Evolutionary conservation across 805 yeast genomes (phyloP), one percentile per base, ranked within the genome.

Genomic region (Wickerhamomyces pijperi): DNA sequence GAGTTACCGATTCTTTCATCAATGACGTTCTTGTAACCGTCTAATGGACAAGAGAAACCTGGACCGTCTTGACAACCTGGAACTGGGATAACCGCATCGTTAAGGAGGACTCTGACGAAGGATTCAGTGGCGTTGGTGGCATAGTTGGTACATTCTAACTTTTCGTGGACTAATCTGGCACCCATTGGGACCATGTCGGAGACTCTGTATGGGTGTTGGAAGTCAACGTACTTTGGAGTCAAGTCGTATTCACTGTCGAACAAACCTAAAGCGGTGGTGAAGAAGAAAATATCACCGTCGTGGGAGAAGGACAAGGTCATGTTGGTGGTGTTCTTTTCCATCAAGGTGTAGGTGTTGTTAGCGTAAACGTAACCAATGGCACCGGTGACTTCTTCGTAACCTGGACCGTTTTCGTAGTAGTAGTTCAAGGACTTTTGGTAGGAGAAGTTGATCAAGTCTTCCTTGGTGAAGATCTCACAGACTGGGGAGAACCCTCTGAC

Each of bases 261-360:
- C 20, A 82, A 54, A 7, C 85, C 87, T 36, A 82, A 58, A 2
- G 90, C 82, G 21, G 83, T 63, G 48, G 78, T 61, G 48, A 69
- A 76, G 33, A 78, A 63, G 45, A 76, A 64, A 33, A 83, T 58
- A 45, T 79, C 81, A 31, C 80, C 71, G 54, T 85, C 94, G 52
- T 85, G 94, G 14, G 84, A 67, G 63, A 83, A 79, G 46, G 76
- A 80, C 47, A 82, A 65, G 66, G 79, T 78, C 36, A 82, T 63
- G 40, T 71, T 68, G 42, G 68, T 70, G 9, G 54, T 51, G 29
- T 72, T 71, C 39, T 70, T 67, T 42, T 64, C 57, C 46, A 78
- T 61, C 42, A 70, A 63, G n/a, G 66, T 59, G 44, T 76, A 61
- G 6, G 74, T 64, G 33, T 72, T 69, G 32, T 69, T 66, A 41